phyloP scores from a whole-genome alignment of 495 filamentous ascomycete genomes.

The Xeromyces bisporus region DNA sequence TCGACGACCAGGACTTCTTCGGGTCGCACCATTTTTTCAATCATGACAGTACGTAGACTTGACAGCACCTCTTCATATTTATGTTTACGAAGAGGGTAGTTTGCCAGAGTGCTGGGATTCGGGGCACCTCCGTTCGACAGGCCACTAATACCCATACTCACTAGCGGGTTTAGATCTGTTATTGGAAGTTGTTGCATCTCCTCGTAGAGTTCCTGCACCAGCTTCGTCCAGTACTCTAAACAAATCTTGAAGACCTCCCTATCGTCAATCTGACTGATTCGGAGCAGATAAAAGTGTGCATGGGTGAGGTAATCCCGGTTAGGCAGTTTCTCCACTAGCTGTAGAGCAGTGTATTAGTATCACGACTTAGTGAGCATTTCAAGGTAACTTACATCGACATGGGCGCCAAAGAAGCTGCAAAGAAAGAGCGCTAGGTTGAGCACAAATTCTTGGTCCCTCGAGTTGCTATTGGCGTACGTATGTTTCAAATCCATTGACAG shows the following conservation, averaged over 20 bases:
- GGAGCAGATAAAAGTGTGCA: constrained; percentile 93
- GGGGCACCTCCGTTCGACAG: constrained; percentile 65
- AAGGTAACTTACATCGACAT: constrained; percentile 58
- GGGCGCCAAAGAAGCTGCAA: constrained; percentile 85
- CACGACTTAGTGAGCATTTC: neutral
- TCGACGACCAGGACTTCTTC: constrained; percentile 99
- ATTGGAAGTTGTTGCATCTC: constrained; percentile 94
- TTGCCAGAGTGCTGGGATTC: constrained; percentile 62
- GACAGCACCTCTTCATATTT: constrained; percentile 89
- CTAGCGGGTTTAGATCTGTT: constrained; percentile 74
- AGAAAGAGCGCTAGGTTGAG: constrained; percentile 92
- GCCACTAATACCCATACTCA: constrained; percentile 56
- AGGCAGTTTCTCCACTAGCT: constrained; percentile 90
- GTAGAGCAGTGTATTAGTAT: constrained; percentile 2
- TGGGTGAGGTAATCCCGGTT: constrained; percentile 89
- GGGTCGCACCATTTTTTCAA: constrained; percentile 96
- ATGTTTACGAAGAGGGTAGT: constrained; percentile 88
- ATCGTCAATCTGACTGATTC: constrained; percentile 95
- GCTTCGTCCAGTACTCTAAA: constrained; percentile 95
- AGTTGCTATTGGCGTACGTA: constrained; percentile 79
- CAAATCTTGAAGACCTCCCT: constrained; percentile 99
- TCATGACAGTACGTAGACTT: constrained; percentile 93
- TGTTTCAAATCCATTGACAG: constrained; percentile 72
- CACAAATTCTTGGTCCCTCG: constrained; percentile 91
- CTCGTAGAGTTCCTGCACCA: constrained; percentile 96